These are phyloP conservation scores for Escallonia herrerae DNA, from an alignment of 129 eudicot species.

Conservation along the genomic window DNA sequence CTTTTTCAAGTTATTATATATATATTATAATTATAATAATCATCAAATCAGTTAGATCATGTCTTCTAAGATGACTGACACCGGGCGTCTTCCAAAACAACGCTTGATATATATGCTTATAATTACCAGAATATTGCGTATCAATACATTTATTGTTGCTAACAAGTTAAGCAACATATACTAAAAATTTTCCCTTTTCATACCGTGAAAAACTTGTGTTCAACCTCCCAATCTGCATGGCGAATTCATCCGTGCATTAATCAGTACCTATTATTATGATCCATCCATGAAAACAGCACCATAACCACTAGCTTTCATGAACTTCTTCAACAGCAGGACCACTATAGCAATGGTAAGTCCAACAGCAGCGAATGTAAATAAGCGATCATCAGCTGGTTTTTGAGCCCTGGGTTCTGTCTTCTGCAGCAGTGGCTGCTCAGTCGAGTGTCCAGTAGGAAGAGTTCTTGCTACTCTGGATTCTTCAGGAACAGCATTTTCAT, in stretches of 20 bases:
- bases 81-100: no score
- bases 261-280: slow-evolving; percentile 30
- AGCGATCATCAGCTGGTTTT: slow-evolving; percentile 69
- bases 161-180: background rate
- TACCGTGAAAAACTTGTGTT: background rate
- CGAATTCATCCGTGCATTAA: background rate
- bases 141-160: background rate
- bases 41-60: no score
- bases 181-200: background rate
- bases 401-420: slow-evolving; percentile 36
- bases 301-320: slow-evolving; percentile 68
- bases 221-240: background rate
- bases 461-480: slow-evolving; percentile 22
- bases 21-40: no score
- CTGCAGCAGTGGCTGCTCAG: slow-evolving; percentile 26
- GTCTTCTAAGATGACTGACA: no score
- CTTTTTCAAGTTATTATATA: no score
- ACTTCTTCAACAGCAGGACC: slow-evolving; percentile 74
- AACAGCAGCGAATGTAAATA: slow-evolving; percentile 84
- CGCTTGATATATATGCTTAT: no score
- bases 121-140: background rate
- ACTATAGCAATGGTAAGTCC: slow-evolving; percentile 81
- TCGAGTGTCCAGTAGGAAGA: slow-evolving; percentile 28
- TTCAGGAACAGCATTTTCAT: slow-evolving; percentile 26
- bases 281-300: slow-evolving; percentile 70